Evolutionary conservation across 73 alveolate species (phyloP).

Genomic region (Paramecium octaurelia): DNA sequence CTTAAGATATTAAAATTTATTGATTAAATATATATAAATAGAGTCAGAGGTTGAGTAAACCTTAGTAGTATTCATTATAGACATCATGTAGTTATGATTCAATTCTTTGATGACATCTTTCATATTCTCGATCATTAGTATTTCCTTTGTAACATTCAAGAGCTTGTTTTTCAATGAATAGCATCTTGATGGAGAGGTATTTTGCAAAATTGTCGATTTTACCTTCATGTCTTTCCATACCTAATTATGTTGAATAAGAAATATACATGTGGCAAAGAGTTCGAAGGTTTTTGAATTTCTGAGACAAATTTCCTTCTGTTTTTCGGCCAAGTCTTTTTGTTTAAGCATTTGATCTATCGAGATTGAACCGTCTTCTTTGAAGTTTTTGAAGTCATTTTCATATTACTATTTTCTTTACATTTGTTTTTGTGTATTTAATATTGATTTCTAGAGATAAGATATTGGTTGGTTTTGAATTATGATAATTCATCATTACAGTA

Average conservation of each 20-base stretch:
- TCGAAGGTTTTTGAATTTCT: not conserved
- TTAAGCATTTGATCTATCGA: not conserved
- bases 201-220: not conserved
- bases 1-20: not conserved
- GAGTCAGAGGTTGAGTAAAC: constrained; percentile 7
- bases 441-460: not conserved
- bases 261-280: not conserved
- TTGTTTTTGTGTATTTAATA: not conserved
- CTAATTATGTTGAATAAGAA: not conserved
- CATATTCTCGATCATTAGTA: not conserved
- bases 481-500: not conserved
- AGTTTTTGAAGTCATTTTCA: not conserved
- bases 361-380: not conserved
- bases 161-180: constrained; percentile 14
- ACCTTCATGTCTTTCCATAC: constrained; percentile 33
- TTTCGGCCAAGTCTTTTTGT: not conserved
- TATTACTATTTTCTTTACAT: not conserved
- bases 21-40: not conserved
- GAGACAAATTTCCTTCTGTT: not conserved
- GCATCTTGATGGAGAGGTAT: not conserved
- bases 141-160: constrained; percentile 2
- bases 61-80: not conserved
- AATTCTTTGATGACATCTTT: constrained; percentile 13
- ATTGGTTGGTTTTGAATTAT: not conserved
- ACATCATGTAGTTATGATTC: constrained; percentile 6